Percentiles rank a stretch among this genome's conserved stretches.
Evolutionary conservation across 305 asterid species (phyloP).

Genomic region (Fraxinus platypoda): DNA sequence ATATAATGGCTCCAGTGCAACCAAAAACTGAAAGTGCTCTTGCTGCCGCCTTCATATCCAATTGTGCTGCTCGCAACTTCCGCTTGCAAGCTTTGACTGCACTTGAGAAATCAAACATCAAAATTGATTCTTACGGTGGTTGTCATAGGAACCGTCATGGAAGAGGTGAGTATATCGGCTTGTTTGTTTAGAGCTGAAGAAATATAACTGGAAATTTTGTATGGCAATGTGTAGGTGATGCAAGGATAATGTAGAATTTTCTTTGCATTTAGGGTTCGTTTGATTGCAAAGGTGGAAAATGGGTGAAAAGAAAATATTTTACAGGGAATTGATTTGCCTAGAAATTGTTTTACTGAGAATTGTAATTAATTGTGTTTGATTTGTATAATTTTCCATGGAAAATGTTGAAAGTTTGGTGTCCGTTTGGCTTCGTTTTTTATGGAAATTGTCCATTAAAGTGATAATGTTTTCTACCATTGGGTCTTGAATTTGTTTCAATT

Average conservation of each 20-base stretch:
- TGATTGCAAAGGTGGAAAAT: too few relatives aligned
- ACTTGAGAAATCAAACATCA: constrained; percentile 68
- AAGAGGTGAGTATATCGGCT: constrained; percentile 48
- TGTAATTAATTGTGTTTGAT: too few relatives aligned
- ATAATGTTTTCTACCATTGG: too few relatives aligned
- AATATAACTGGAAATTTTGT: not conserved
- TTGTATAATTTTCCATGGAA: too few relatives aligned
- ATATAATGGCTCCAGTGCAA: constrained; percentile 86
- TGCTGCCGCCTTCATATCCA: constrained; percentile 97
- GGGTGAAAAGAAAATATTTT: too few relatives aligned
- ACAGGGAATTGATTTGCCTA: too few relatives aligned
- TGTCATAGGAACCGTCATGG: constrained; percentile 83
- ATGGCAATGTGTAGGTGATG: not conserved
- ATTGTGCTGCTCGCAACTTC: constrained; percentile 88
- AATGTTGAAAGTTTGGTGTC: too few relatives aligned
- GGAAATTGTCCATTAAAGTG: too few relatives aligned
- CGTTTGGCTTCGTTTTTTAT: too few relatives aligned
- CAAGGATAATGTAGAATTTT: not conserved
- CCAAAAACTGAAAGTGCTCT: constrained; percentile 73
- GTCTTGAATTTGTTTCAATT: too few relatives aligned
- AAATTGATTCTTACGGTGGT: constrained; percentile 87
- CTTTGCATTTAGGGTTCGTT: not conserved
- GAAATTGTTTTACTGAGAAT: too few relatives aligned
- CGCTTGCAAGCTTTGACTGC: constrained; percentile 83
- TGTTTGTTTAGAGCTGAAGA: not conserved